Evolutionary conservation across 2,329 filamentous ascomycete genomes (phyloP).

Genomic region (Paecilomyces sp.): DNA sequence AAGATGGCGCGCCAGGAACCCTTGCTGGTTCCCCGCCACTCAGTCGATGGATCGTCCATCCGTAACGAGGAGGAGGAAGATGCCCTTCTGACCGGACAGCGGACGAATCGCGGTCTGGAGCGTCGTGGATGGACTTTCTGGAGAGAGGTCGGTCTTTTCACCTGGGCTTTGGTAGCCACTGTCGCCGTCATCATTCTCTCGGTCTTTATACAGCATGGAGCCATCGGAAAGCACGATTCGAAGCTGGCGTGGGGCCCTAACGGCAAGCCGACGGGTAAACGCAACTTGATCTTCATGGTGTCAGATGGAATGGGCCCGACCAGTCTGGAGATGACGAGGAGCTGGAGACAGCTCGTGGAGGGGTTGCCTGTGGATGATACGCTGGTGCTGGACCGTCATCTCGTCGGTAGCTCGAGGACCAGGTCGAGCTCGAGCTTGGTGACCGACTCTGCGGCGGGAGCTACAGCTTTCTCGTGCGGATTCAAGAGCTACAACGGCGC

Average conservation of each 20-base stretch:
- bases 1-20: constrained; percentile 41
- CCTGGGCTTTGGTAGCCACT: constrained; percentile 77
- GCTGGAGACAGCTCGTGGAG: constrained; percentile 72
- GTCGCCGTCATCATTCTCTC: constrained; percentile 70
- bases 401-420: constrained; percentile 85
- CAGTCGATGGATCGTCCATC: constrained; percentile 50
- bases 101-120: constrained; percentile 19
- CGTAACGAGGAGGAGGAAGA: constrained; percentile 55
- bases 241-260: constrained; percentile 28
- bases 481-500: constrained; percentile 95
- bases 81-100: constrained; percentile 53
- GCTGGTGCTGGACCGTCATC: constrained; percentile 74
- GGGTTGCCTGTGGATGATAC: constrained; percentile 67
- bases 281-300: constrained; percentile 98
- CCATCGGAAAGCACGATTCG: constrained; percentile 30
- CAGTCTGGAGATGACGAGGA: constrained; percentile 76
- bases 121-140: constrained; percentile 49
- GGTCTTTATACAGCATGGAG: constrained; percentile 67
- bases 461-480: constrained; percentile 90
- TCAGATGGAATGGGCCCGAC: constrained; percentile 98
- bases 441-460: constrained; percentile 94
- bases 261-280: constrained; percentile 56
- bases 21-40: constrained; percentile 47
- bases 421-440: constrained; percentile 77
- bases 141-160: constrained; percentile 70